Evolutionary conservation across 2,329 filamentous ascomycete species (phyloP).

Genomic region (Trichoderma atroviride): DNA sequence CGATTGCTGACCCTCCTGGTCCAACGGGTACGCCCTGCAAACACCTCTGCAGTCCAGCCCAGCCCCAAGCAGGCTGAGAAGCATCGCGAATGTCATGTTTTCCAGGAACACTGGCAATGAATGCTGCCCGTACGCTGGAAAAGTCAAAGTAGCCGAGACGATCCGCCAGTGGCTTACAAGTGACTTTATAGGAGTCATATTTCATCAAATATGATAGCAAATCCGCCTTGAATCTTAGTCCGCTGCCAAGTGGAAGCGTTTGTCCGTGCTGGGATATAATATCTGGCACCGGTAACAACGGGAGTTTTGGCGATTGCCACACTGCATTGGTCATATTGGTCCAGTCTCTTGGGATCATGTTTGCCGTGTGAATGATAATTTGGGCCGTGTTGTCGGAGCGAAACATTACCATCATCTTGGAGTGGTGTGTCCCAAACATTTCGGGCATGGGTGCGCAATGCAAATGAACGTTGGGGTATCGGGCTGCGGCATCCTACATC

Average conservation of each 20-base stretch:
- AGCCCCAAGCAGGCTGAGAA: constrained; percentile 71
- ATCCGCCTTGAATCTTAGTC: constrained; percentile 73
- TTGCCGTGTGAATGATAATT: constrained; percentile 84
- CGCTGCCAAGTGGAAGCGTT: constrained; percentile 53
- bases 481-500: constrained; percentile 61
- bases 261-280: not conserved
- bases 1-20: constrained; percentile 50
- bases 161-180: constrained; percentile 57
- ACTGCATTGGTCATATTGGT: constrained; percentile 82
- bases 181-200: constrained; percentile 63
- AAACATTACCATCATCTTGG: constrained; percentile 86
- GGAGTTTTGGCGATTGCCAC: constrained; percentile 75
- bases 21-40: constrained; percentile 57
- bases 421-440: constrained; percentile 81
- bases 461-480: constrained; percentile 68
- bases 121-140: constrained; percentile 64
- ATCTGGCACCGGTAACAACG: constrained; percentile 42
- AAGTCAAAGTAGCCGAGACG: constrained; percentile 70
- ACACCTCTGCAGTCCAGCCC: constrained; percentile 66
- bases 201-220: constrained; percentile 70
- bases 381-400: constrained; percentile 76
- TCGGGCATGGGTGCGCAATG: constrained; percentile 79
- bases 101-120: constrained; percentile 80
- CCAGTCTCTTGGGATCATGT: constrained; percentile 90
- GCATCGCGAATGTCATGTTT: constrained; percentile 56